phyloP scores from a whole-genome alignment of 345 rosid genomes.

The Hirschfeldia incana region DNA sequence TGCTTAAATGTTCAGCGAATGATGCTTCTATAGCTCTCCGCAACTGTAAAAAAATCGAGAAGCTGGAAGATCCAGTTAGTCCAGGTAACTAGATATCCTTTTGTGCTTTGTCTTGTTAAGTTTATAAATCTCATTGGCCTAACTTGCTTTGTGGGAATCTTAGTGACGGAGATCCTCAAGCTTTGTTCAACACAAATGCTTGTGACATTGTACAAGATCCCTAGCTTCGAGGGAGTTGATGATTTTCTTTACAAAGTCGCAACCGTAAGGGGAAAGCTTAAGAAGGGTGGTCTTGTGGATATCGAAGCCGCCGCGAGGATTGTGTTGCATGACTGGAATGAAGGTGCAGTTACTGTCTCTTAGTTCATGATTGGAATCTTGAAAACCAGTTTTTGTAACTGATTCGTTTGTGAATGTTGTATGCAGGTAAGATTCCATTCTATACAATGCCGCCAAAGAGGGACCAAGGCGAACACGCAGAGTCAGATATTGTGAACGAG shows the following conservation, averaged over 20 bases:
- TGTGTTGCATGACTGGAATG: conserved; percentile 87
- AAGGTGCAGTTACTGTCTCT: conserved; percentile 44
- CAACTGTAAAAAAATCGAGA: conserved; percentile 95
- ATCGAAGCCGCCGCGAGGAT: conserved; percentile 85
- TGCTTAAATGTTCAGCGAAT: conserved; percentile 73
- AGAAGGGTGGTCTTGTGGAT: conserved; percentile 92
- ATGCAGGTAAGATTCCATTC: conserved; percentile 84
- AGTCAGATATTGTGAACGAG: conserved; percentile 71
- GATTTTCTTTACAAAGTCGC: conserved; percentile 92
- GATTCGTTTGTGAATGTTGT: background rate
- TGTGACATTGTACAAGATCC: conserved; percentile 79
- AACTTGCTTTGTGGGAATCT: conserved; percentile 23
- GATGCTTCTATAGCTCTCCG: conserved; percentile 80
- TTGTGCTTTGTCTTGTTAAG: background rate
- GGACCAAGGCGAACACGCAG: conserved; percentile 64
- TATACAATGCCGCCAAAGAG: conserved; percentile 84
- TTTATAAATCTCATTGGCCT: conserved; percentile 4
- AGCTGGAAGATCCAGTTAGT: conserved; percentile 91
- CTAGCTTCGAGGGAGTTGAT: conserved; percentile 70
- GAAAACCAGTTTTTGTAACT: background rate
- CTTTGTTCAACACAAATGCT: conserved; percentile 62
- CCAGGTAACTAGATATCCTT: conserved; percentile 56
- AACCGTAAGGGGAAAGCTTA: conserved; percentile 85
- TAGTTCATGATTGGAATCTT: background rate
- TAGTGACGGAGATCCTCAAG: conserved; percentile 92